Conservation (phyloP, 2,329 filamentous ascomycete species). For the Curvularia eragrostidis region DNA sequence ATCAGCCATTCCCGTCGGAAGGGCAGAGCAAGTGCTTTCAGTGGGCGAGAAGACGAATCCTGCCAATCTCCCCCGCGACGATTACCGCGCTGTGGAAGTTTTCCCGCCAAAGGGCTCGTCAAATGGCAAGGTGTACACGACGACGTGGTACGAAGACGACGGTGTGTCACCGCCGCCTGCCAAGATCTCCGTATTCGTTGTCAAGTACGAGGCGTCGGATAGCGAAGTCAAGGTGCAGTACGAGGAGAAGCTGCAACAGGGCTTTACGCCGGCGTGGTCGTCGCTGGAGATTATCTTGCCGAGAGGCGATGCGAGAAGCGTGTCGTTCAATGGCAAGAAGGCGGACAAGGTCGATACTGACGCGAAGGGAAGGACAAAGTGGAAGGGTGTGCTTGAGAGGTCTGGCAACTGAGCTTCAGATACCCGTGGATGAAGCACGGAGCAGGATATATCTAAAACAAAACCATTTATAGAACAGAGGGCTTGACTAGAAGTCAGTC, state of each 20-base stretch:
- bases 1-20: constrained; percentile 61
- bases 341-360: constrained; percentile 4
- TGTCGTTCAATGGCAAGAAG: constrained; percentile 32
- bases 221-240: constrained; percentile 55
- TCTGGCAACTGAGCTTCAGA: neutral
- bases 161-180: constrained; percentile 56
- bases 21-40: constrained; percentile 58
- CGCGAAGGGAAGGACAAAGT: neutral
- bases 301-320: constrained; percentile 54
- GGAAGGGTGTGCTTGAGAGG: constrained; percentile 1
- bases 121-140: constrained; percentile 46
- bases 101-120: constrained; percentile 59
- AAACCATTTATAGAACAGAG: neutral
- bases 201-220: constrained; percentile 46
- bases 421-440: neutral
- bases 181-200: constrained; percentile 36
- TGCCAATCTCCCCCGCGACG: constrained; percentile 58
- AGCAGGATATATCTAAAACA: neutral
- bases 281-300: constrained; percentile 60
- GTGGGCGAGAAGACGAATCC: constrained; percentile 58
- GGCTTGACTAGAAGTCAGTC: too few relatives aligned
- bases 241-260: constrained; percentile 47
- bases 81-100: constrained; percentile 64
- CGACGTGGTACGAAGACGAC: constrained; percentile 64
- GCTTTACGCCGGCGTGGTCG: constrained; percentile 59